Base-by-base conservation (phyloP, 1,284 basidiomycete species). In the Peniophora sp. region DNA sequence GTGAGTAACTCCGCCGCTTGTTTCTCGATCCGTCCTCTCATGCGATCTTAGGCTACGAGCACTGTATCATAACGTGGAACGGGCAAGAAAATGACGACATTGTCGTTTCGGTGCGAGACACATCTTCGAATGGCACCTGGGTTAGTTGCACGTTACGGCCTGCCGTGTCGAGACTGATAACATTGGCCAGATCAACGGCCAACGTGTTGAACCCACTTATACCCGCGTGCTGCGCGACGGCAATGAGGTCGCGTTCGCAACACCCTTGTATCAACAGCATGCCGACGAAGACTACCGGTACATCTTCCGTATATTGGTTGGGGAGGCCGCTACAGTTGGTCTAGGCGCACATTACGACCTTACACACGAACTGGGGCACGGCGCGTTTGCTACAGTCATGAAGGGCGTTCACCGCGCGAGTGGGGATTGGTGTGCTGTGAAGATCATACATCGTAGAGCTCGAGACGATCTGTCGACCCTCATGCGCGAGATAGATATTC, bases 81-180 rank as follows among this genome's bases (percentile, higher is more conserved):
- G 83, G 83, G 17, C 67, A 63, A n/a, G 73, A 79, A 24, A 62
- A 67, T 18, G 61, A 63, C 1, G 68, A 72, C 45, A 75, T 80
- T 0, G 74, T 76, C 6, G 79, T 92, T 8, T 75, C 74, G 44
- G 76, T 94, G 17, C 70, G 73, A 10, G 92, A 95, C 66, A 64
- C 68, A 47, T 92, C 87, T 15, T 89, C 84, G 51, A 95, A 95
- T 60, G 91, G 91, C 0, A 94, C 92, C 10, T 94, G 78, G 68
- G 89, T 92, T 68, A 63, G 88, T 75, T 12, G 24, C 27, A 12
- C 12, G 12, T 48, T 49, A 51, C 46, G 50, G 51, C 49, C 42
- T 32, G 18, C 24, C 43, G 37, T 17, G 24, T 47, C 27, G 39
- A 27, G 43, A 32, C 46, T 20, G 34, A 51, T n/a, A 12, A 10